Evolutionary conservation across 192 early-diverging fungal genomes (phyloP).

Genomic region (Kappamyces sp.): DNA sequence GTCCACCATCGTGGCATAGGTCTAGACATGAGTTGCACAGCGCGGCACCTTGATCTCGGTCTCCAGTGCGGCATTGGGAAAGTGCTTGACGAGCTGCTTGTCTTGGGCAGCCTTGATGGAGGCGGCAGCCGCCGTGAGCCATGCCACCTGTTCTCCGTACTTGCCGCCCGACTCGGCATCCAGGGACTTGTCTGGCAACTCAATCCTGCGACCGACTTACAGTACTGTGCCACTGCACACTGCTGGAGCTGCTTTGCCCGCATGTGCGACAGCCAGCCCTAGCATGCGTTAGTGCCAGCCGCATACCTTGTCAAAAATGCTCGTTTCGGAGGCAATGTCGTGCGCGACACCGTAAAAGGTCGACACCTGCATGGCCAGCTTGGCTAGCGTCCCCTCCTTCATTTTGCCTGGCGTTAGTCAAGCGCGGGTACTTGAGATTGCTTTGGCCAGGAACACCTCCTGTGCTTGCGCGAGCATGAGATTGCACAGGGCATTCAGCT

Average conservation of each 20-base stretch:
- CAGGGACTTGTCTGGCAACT: slow-evolving; percentile 42
- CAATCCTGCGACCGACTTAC: slow-evolving; percentile 22
- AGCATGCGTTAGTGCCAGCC: neutral
- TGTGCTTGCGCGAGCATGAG: slow-evolving; percentile 93
- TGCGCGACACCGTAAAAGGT: slow-evolving; percentile 65
- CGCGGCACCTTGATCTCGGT: slow-evolving; percentile 23
- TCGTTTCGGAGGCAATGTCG: slow-evolving; percentile 56
- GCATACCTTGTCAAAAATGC: slow-evolving; percentile 45
- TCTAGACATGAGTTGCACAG: neutral
- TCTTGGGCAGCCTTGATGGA: slow-evolving; percentile 28
- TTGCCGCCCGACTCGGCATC: slow-evolving; percentile 42
- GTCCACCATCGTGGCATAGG: slow-evolving; percentile 8
- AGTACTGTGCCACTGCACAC: slow-evolving; percentile 67
- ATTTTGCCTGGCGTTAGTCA: slow-evolving; percentile 53
- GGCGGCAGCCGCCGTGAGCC: slow-evolving; percentile 50
- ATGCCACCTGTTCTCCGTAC: slow-evolving; percentile 82
- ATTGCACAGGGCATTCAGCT: slow-evolving; percentile 58
- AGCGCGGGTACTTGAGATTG: slow-evolving; percentile 42
- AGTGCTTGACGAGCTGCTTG: slow-evolving; percentile 18
- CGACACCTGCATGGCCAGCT: slow-evolving; percentile 69
- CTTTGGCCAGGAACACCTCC: slow-evolving; percentile 87
- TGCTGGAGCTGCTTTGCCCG: slow-evolving; percentile 72
- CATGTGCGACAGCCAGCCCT: slow-evolving; percentile 63
- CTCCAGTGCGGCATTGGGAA: slow-evolving; percentile 13
- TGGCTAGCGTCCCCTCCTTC: slow-evolving; percentile 70